A percentile compares a stretch with the other conserved stretches of the same genome.
Conservation (phyloP, 225 moss, liverwort and hornwort species). For the Rhytidiadelphus loreus region DNA sequence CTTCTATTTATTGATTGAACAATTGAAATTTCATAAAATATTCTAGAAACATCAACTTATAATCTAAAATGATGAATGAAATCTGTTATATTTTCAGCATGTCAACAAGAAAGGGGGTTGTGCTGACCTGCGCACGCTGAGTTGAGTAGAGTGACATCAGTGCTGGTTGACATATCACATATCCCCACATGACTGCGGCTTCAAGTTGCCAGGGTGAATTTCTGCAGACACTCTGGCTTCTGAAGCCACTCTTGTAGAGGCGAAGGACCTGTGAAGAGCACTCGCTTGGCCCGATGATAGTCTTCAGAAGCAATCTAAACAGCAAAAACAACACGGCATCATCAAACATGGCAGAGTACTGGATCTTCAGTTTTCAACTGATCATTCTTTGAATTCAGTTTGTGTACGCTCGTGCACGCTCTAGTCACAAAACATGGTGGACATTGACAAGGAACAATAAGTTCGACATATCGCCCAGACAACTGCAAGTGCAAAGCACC, state of each 20-base stretch:
- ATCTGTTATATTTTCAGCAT: neutral
- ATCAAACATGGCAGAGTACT: neutral
- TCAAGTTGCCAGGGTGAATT: slow-evolving; percentile 15
- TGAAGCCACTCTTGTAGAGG: slow-evolving; percentile 45
- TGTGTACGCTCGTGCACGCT: too few species aligned
- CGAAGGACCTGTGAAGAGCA: slow-evolving; percentile 35
- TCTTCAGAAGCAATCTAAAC: slow-evolving; percentile 24
- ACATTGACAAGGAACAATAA: neutral
- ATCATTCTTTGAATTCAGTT: neutral
- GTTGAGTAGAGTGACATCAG: neutral
- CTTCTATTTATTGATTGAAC: neutral
- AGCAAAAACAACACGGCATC: neutral
- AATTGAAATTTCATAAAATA: neutral
- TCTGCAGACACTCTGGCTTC: slow-evolving; percentile 38
- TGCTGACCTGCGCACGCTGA: neutral
- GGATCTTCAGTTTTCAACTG: neutral
- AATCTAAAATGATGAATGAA: neutral
- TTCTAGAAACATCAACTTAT: neutral
- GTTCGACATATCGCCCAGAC: neutral
- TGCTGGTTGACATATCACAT: neutral
- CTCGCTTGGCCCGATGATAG: slow-evolving; percentile 18
- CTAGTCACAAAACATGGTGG: neutral
- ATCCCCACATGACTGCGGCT: neutral
- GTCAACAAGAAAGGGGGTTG: neutral
- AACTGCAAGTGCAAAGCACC: neutral